Conservation (phyloP, 2,329 filamentous ascomycete genomes). For the Cladosporium cucumerinum region DNA sequence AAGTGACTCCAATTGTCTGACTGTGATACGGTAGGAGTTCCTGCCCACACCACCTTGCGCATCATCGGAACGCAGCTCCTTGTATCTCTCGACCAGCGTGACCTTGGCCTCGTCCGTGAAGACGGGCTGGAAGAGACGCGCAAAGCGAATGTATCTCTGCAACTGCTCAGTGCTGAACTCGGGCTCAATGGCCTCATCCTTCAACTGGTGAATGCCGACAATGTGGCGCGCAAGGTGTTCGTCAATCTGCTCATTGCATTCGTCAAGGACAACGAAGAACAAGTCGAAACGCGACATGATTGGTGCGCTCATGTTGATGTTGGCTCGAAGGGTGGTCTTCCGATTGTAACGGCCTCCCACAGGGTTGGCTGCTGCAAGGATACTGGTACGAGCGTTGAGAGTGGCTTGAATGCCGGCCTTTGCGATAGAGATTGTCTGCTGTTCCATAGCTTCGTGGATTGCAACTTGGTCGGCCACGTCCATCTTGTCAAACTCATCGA, state of each 20-base stretch:
- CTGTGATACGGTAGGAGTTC: constrained; percentile 96
- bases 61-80: constrained; percentile 89
- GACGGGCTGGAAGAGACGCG: constrained; percentile 86
- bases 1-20: constrained; percentile 91
- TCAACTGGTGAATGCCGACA: constrained; percentile 85
- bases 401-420: constrained; percentile 98
- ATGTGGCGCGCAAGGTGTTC: constrained; percentile 92
- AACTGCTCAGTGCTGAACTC: constrained; percentile 96
- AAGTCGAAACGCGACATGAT: constrained; percentile 99
- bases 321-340: constrained; percentile 86
- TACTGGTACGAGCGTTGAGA: constrained; percentile 89
- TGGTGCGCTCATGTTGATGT: constrained; percentile 97
- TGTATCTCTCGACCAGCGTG: constrained; percentile 86
- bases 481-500: constrained; percentile 99
- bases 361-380: constrained; percentile 93
- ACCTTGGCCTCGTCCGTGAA: constrained; percentile 85
- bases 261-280: constrained; percentile 96
- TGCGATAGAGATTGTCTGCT: constrained; percentile 98
- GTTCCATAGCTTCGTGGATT: constrained; percentile 99
- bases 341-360: constrained; percentile 96
- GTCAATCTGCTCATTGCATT: constrained; percentile 90
- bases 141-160: constrained; percentile 95
- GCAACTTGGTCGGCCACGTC: constrained; percentile 95
- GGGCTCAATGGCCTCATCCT: constrained; percentile 85
- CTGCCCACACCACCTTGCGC: constrained; percentile 89